Base-by-base conservation (phyloP, 169 alveolate genomes). In the Prorocentrum cordatum region DNA sequence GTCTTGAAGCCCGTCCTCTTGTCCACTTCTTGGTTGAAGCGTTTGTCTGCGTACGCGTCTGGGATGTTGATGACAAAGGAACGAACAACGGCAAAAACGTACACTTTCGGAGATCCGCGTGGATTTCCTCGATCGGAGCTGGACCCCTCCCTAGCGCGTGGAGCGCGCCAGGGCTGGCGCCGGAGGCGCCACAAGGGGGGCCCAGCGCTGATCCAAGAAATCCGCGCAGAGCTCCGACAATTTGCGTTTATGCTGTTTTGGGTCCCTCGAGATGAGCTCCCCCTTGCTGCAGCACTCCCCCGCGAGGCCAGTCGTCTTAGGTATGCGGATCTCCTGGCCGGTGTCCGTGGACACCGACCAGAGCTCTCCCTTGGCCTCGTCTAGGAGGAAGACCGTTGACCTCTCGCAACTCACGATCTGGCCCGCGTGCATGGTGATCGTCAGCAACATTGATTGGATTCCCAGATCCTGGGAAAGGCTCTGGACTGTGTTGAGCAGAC, bases 321-420 rank as follows among this genome's bases (percentile, higher is more conserved):
- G 54, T 9, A 42, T 42, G n/a, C 54, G 9, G 36, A 80, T 80
- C 90, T 80, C 90, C 22, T 66, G 71, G 16, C 90, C 90, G 4
- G 79, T 80, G 90, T 80, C 90, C 31, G 88, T 79, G n/a, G 90
- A 80, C 38, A 80, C 79, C 1, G 90, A 80, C 90, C 90, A 61
- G 22, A 80, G 90, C 59, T 80, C 79, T 38, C 39, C 45, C 35
- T 47, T 67, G 20, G 79, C 90, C 18, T 80, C 79, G 35, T 80
- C 90, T 6, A 80, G 66, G 22, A 80, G 90, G 67, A 80, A 80
- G 27, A 80, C 90, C 29, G 77, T 61, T 14, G 77, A 59, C n/a
- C 54, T 9, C 54, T 42, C 54, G 9, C n/a, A 9, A 16, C 54
- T 42, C 54, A 42, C 54, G 9, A 42, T 68, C 90, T 80, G 29